Base-by-base conservation (phyloP, 2,329 filamentous ascomycete species). In the Rhinocladiella mackenziei region DNA sequence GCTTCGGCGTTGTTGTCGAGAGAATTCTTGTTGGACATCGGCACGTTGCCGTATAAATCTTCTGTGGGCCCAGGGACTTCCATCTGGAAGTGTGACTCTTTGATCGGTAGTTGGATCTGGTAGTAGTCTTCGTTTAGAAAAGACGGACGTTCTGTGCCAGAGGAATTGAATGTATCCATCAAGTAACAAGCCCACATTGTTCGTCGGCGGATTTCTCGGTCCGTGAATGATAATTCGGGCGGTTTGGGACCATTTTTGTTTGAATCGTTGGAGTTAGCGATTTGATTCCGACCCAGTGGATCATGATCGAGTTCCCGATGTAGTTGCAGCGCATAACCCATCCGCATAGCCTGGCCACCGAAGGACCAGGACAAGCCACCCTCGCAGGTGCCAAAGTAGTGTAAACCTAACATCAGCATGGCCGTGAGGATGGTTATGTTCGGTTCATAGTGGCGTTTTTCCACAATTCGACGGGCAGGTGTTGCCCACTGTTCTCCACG, bases 161-260 rank as follows among this genome's bases (percentile, higher is more conserved):
- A 96, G 0, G 91, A 96, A 65, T 94, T 96, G 71, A 96, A 96
- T 0, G 91, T 81, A 62, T 98, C 92, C 89, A 97, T 96, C 44
- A 96, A 66, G 60, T 95, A 95, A 62, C 91, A 97, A 9, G 89
- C 86, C 92, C 92, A 98, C 91, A 98, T 97, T 2, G 89, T 92
- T 44, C 92, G 79, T 55, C 92, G 75, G 48, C 92, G 78, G 41
- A 97, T 96, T 63, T 98, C 92, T 19, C 88, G 83, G 63, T 97
- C 92, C 11, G 89, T 88, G 56, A 92, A 92, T 61, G 88, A 95
- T 39, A 92, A 75, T 51, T 84, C 79, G 2, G 76, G 74, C 9
- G 76, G 72, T 26, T 70, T 70, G 18, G 48, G 48, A 4, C 51
- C 39, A 25, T 52, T 55, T 20, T 51, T 49, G 39, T 32, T 46